A percentile compares a stretch with the other conserved stretches of the same genome.
phyloP scores from a whole-genome alignment of 2,329 filamentous ascomycete species.

The Fusarium albidum region DNA sequence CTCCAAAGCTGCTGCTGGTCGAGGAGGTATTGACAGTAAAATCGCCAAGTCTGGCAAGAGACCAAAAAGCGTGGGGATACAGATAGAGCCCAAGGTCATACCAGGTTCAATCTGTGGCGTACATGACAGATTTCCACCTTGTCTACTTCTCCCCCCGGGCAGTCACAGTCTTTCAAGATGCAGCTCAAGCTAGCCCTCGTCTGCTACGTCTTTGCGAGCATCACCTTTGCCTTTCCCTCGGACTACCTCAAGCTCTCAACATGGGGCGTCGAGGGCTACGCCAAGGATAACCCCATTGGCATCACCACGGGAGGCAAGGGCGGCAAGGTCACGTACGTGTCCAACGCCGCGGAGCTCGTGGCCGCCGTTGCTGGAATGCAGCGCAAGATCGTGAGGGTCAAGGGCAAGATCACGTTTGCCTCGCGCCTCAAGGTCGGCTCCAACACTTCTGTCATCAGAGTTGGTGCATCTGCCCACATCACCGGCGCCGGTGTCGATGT shows the following conservation, averaged over 20 bases:
- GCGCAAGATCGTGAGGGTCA: slow-evolving; percentile 53
- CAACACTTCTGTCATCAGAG: slow-evolving; percentile 54
- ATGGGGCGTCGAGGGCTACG: slow-evolving; percentile 40
- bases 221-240: slow-evolving; percentile 24
- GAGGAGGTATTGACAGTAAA: too few species aligned
- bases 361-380: slow-evolving; percentile 53
- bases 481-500: slow-evolving; percentile 48
- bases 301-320: slow-evolving; percentile 51
- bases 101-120: too few species aligned
- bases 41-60: too few species aligned
- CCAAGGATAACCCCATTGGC: slow-evolving; percentile 48
- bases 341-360: slow-evolving; percentile 51
- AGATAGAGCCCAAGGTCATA: too few species aligned
- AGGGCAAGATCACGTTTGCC: slow-evolving; percentile 42
- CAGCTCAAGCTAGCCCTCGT: slow-evolving; percentile 25
- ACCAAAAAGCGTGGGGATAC: too few species aligned
- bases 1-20: too few species aligned
- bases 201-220: slow-evolving; percentile 19
- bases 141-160: not conserved
- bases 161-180: slow-evolving; percentile 13
- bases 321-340: slow-evolving; percentile 57
- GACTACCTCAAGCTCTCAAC: slow-evolving; percentile 32
- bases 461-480: slow-evolving; percentile 46
- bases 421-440: slow-evolving; percentile 53
- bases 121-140: not conserved